These are phyloP conservation scores for Botrytis fabae DNA, from an alignment of 2,329 filamentous ascomycete genomes.

Conservation along the genomic window DNA sequence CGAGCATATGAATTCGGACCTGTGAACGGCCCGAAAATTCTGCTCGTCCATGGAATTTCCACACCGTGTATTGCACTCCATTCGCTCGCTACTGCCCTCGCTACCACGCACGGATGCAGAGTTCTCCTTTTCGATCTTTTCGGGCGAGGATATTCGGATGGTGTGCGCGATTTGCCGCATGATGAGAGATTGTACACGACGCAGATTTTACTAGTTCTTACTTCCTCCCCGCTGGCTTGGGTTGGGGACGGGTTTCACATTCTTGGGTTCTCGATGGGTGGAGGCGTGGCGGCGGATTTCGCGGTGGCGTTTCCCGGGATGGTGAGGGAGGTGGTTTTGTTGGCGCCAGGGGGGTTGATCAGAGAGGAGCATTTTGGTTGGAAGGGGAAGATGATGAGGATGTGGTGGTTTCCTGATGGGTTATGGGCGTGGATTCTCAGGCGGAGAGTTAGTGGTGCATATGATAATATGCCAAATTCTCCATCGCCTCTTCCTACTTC, in stretches of 20 bases:
- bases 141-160: conserved; percentile 76
- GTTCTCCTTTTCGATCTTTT: conserved; percentile 81
- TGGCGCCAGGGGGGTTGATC: conserved; percentile 79
- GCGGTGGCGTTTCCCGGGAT: conserved; percentile 67
- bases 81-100: conserved; percentile 65
- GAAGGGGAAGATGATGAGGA: conserved; percentile 53
- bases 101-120: conserved; percentile 60
- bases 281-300: conserved; percentile 70
- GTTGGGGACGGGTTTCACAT: conserved; percentile 60
- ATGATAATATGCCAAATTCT: neutral
- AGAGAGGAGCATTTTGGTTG: conserved; percentile 54
- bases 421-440: conserved; percentile 39
- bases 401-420: conserved; percentile 54
- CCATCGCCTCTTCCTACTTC: neutral
- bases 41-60: conserved; percentile 79
- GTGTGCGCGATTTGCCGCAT: conserved; percentile 53
- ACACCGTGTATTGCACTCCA: conserved; percentile 73
- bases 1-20: conserved; percentile 82
- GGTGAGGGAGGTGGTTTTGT: conserved; percentile 68
- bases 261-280: conserved; percentile 78
- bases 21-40: conserved; percentile 65
- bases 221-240: conserved; percentile 63
- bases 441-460: conserved; percentile 11
- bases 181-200: conserved; percentile 64
- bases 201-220: conserved; percentile 64